phyloP scores from a whole-genome alignment of 208 protist species.

The Trypanosoma congolense region DNA sequence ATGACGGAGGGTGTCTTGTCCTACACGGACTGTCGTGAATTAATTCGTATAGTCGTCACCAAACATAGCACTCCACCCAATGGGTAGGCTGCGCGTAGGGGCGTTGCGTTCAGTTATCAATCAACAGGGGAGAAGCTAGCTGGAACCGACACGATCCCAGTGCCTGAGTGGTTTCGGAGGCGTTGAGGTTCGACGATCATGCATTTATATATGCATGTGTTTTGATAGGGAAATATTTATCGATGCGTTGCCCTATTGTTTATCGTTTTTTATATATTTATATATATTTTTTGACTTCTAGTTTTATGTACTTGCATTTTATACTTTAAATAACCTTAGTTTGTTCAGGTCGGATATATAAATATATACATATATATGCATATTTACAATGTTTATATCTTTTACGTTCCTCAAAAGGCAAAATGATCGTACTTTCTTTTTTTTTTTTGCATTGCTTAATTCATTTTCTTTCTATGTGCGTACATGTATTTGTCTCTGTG shows the following conservation, averaged over 20 bases:
- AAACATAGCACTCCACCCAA: conserved; percentile 55
- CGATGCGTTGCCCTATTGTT: too few species aligned
- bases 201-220: too few species aligned
- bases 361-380: background rate
- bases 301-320: too few species aligned
- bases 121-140: too few species aligned
- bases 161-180: too few species aligned
- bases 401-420: background rate
- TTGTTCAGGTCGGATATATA: background rate
- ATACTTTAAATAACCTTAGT: too few species aligned
- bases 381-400: background rate
- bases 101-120: background rate
- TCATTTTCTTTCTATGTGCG: conserved; percentile 2
- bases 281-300: too few species aligned
- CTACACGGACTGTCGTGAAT: conserved; percentile 67
- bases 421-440: background rate
- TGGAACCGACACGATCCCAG: too few species aligned
- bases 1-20: conserved; percentile 28
- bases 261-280: too few species aligned
- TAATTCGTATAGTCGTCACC: conserved; percentile 55
- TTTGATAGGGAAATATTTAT: too few species aligned
- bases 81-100: conserved; percentile 25
- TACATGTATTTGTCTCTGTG: too few species aligned
- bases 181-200: too few species aligned
- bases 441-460: conserved; percentile 1